Evolutionary conservation across 2,329 filamentous ascomycete species (phyloP).

Genomic region (Alternaria triticimaculans): DNA sequence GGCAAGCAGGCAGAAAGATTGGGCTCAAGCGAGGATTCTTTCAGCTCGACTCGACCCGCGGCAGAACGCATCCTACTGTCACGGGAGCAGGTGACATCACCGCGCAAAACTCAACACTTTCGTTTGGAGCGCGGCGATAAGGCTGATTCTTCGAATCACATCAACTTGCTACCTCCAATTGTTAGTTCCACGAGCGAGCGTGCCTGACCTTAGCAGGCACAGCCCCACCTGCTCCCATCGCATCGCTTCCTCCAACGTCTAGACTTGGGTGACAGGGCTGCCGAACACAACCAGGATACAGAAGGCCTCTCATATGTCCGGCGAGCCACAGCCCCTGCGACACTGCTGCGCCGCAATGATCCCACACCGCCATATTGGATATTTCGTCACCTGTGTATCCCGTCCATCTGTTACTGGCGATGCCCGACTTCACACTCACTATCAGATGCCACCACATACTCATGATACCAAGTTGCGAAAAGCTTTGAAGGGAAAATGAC

Average conservation of each 20-base stretch:
- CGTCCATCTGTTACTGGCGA: not conserved
- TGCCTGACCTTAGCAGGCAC: not conserved
- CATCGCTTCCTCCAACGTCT: not conserved
- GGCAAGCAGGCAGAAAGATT: not conserved
- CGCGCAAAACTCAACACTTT: not conserved
- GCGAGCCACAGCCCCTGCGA: not conserved
- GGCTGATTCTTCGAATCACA: not conserved
- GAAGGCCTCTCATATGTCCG: not conserved
- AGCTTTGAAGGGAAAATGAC: not conserved
- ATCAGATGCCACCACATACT: no score
- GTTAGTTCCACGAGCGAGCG: not conserved
- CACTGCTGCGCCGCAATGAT: not conserved
- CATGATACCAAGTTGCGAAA: not conserved
- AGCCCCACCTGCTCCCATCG: not conserved
- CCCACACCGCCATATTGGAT: not conserved
- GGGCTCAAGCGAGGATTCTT: not conserved
- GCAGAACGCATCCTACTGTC: no score
- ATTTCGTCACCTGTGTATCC: not conserved
- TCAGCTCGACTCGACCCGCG: not conserved
- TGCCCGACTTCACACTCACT: not conserved
- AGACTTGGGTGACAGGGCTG: not conserved
- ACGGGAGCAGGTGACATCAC: no score
- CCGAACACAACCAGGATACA: no score
- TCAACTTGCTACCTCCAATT: not conserved
- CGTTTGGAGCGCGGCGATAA: not conserved